Percentiles rank a stretch among this genome's conserved stretches.
phyloP scores from a whole-genome alignment of 345 rosid species.

The thale cress (Arabidopsis thaliana) region TAIR10.1 NC_003074.8:10318501-10319000 shows the following conservation, averaged over 20 bases:
- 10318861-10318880: slow-evolving; percentile 77
- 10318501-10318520: neutral
- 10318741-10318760: slow-evolving; percentile 70
- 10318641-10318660: slow-evolving; percentile 30
- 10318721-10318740: slow-evolving; percentile 57
- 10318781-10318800: slow-evolving; percentile 67
- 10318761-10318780: slow-evolving; percentile 73
- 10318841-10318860: slow-evolving; percentile 84
- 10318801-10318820: slow-evolving; percentile 85
- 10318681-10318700: slow-evolving; percentile 44
- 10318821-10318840: slow-evolving; percentile 74
- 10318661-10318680: slow-evolving; percentile 47
- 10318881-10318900: slow-evolving; percentile 53
- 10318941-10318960: slow-evolving; percentile 78
- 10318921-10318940: slow-evolving; percentile 72
- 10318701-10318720: slow-evolving; percentile 40
- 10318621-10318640: slow-evolving; percentile 36
- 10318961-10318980: slow-evolving; percentile 72
- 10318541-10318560: neutral
- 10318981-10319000: slow-evolving; percentile 89
- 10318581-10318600: slow-evolving; percentile 50
- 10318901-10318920: slow-evolving; percentile 46
- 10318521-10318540: neutral
- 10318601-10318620: slow-evolving; percentile 48
- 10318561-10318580: slow-evolving; percentile 49